A percentile compares a stretch with the other conserved stretches of the same genome.
Evolutionary conservation across 2,329 filamentous ascomycete species (phyloP).

Genomic region (Phialophora expanda): DNA sequence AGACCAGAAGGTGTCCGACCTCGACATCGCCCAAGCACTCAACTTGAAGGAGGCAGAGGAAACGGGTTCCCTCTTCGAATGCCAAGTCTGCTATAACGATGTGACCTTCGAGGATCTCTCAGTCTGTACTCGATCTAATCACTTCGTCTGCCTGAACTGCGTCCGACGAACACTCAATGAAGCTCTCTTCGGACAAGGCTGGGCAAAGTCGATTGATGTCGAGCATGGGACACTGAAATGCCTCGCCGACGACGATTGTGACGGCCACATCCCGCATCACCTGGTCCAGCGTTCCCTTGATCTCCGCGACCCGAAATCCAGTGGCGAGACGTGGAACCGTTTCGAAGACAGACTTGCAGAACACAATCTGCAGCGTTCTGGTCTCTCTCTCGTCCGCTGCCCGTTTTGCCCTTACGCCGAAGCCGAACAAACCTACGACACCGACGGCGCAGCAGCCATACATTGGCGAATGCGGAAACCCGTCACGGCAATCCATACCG

Average conservation of each 20-base stretch:
- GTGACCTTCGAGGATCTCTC: conserved; percentile 56
- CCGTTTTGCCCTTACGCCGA: conserved; percentile 93
- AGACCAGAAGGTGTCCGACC: conserved; percentile 48
- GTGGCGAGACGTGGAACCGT: conserved; percentile 71
- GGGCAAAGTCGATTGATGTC: conserved; percentile 77
- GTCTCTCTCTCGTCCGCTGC: conserved; percentile 78
- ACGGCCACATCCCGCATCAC: conserved; percentile 71
- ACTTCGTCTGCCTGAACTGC: conserved; percentile 69
- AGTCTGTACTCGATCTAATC: conserved; percentile 50
- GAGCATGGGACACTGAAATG: conserved; percentile 77
- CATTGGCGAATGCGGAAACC: conserved; percentile 63
- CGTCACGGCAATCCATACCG: conserved; percentile 58
- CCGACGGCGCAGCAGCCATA: conserved; percentile 54
- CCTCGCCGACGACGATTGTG: conserved; percentile 77
- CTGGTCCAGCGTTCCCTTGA: conserved; percentile 75
- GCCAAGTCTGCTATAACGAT: conserved; percentile 56
- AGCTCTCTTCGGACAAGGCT: conserved; percentile 90
- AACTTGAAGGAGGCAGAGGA: conserved; percentile 52
- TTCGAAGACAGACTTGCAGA: conserved; percentile 80
- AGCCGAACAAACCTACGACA: conserved; percentile 75
- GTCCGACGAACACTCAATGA: conserved; percentile 82
- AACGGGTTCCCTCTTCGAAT: conserved; percentile 53
- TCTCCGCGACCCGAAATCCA: conserved; percentile 64
- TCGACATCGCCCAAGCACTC: conserved; percentile 47
- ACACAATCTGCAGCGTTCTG: conserved; percentile 74